Evolutionary conservation across 164 flowering plant genomes (phyloP).

Genomic region (Houttuynia cordata): DNA sequence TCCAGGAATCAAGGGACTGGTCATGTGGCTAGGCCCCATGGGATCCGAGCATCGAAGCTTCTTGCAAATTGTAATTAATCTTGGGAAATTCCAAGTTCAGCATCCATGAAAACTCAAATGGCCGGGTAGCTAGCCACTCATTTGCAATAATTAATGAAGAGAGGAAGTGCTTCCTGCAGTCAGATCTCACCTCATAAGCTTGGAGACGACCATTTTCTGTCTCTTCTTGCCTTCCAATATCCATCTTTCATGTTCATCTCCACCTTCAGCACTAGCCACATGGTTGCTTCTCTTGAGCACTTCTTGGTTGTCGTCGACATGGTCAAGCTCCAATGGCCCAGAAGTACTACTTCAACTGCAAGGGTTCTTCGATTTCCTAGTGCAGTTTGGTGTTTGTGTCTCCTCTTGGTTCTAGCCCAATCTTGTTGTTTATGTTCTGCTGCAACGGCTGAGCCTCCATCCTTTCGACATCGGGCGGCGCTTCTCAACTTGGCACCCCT

Average conservation of each 20-base stretch:
- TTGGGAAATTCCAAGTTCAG: neutral
- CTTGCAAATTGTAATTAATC: slow-evolving; percentile 9
- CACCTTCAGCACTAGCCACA: neutral
- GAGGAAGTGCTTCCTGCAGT: slow-evolving; percentile 1
- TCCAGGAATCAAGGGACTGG: slow-evolving; percentile 57
- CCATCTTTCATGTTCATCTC: neutral
- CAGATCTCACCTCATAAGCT: neutral
- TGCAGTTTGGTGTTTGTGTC: slow-evolving; percentile 22
- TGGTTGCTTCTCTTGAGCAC: neutral
- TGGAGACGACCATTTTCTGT: neutral
- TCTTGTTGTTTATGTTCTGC: slow-evolving; percentile 2
- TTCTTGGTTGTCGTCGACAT: neutral
- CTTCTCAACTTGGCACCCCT: slow-evolving; percentile 9
- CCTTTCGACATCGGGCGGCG: slow-evolving; percentile 12
- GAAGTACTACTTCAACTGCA: neutral
- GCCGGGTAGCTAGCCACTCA: neutral
- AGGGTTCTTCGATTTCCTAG: slow-evolving; percentile 1
- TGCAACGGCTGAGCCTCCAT: slow-evolving; percentile 1
- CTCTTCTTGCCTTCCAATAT: neutral
- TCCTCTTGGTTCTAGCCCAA: slow-evolving; percentile 20
- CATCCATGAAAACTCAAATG: neutral
- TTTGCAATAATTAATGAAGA: slow-evolving; percentile 9
- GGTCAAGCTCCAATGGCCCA: neutral
- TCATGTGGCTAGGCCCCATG: slow-evolving; percentile 41
- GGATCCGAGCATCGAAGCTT: slow-evolving; percentile 20